A percentile compares a stretch with the other conserved stretches of the same genome.
phyloP scores from a whole-genome alignment of 2,329 filamentous ascomycete species.

The Beauveria sp. region DNA sequence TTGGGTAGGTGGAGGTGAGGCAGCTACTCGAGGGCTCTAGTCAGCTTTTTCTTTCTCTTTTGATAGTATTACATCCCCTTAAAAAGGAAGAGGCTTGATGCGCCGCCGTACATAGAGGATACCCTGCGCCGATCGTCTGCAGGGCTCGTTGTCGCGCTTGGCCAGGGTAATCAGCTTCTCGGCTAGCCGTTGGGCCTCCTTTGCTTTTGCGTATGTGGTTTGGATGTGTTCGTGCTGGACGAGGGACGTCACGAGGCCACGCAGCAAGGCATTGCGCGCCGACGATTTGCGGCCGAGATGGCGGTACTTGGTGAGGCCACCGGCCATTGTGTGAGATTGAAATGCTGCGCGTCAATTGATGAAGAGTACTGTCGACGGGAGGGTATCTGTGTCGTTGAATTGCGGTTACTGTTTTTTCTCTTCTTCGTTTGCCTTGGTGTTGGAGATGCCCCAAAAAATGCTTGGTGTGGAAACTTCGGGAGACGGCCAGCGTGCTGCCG shows the following conservation, averaged over 20 bases:
- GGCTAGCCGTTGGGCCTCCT: constrained; percentile 87
- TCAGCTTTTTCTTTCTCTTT: neutral
- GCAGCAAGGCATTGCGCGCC: constrained; percentile 84
- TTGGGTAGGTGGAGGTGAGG: constrained; percentile 69
- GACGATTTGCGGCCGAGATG: constrained; percentile 79
- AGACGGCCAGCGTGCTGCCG: constrained; percentile 7
- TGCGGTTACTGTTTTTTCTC: neutral
- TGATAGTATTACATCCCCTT: neutral
- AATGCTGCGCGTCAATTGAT: neutral
- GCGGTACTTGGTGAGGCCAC: constrained; percentile 78
- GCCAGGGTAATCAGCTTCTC: constrained; percentile 92
- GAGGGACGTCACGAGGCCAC: constrained; percentile 92
- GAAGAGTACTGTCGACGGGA: neutral
- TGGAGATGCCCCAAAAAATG: constrained; percentile 9
- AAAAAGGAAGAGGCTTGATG: neutral
- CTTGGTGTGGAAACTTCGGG: constrained; percentile 25
- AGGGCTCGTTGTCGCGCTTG: constrained; percentile 85
- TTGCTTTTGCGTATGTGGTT: constrained; percentile 94
- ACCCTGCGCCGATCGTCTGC: constrained; percentile 62
- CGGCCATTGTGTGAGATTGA: constrained; percentile 57
- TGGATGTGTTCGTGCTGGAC: constrained; percentile 89
- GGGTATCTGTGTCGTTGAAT: neutral
- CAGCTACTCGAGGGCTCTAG: constrained; percentile 31
- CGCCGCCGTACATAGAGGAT: constrained; percentile 70
- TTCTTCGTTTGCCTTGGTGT: neutral